Conservation (phyloP, 208 protist genomes). For the Trypanosoma conorhini region DNA sequence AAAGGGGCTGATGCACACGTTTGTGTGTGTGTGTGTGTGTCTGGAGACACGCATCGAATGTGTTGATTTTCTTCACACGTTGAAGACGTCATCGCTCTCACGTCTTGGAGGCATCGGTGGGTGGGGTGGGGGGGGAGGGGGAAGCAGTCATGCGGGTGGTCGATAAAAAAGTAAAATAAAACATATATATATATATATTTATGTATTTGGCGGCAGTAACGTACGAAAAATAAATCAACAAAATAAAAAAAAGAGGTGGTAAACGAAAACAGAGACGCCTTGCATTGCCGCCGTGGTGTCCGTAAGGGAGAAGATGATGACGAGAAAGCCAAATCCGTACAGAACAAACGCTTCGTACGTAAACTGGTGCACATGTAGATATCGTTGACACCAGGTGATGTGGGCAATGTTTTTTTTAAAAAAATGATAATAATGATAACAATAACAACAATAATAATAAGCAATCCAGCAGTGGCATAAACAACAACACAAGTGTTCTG, state of each 20-base stretch:
- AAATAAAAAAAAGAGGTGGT: not conserved
- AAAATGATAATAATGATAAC: too few relatives aligned
- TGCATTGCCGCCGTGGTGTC: not conserved
- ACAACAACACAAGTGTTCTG: too few relatives aligned
- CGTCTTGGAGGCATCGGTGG: not conserved
- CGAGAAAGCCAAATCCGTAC: not conserved
- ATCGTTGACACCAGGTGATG: not conserved
- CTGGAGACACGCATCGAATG: not conserved
- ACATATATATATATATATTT: too few relatives aligned
- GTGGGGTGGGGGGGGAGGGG: not conserved
- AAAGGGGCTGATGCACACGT: not conserved
- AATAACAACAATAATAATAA: not conserved
- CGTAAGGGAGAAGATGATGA: not conserved
- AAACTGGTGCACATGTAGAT: not conserved
- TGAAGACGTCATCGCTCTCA: not conserved
- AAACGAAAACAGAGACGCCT: not conserved
- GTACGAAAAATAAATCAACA: not conserved
- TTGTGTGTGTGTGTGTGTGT: not conserved
- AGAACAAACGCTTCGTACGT: not conserved
- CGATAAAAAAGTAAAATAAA: slow-evolving; percentile 7
- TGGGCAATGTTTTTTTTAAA: not conserved
- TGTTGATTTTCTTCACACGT: not conserved
- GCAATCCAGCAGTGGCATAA: too few relatives aligned
- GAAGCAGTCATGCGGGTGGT: not conserved
- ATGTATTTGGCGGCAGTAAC: too few relatives aligned